These are phyloP conservation scores for Geranomyces variabilis DNA, from an alignment of 192 early-diverging fungal species.

Conservation along the genomic window DNA sequence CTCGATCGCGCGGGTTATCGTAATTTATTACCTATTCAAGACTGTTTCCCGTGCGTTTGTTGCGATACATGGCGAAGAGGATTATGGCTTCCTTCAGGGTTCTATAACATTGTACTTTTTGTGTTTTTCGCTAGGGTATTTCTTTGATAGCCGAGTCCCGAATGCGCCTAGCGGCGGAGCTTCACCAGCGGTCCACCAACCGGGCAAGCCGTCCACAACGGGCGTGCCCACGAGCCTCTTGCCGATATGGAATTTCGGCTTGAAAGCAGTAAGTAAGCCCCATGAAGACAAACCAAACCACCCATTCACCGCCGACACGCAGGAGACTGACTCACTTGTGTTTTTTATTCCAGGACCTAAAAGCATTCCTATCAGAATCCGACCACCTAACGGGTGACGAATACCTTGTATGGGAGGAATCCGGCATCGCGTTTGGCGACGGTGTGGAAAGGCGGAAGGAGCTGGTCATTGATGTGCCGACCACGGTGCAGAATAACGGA, in stretches of 20 bases:
- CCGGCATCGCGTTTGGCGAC: slow-evolving; percentile 43
- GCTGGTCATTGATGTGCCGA: slow-evolving; percentile 30
- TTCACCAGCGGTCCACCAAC: too few species aligned
- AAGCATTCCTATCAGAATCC: slow-evolving; percentile 36
- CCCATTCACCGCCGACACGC: too few species aligned
- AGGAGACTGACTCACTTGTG: not conserved
- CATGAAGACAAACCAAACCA: not conserved
- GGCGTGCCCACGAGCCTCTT: not conserved
- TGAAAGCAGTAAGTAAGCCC: slow-evolving; percentile 1
- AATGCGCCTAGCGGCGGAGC: too few species aligned
- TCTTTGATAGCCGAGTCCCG: too few species aligned
- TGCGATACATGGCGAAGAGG: too few species aligned
- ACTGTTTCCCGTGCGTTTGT: too few species aligned
- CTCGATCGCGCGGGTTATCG: too few species aligned
- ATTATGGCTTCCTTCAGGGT: too few species aligned
- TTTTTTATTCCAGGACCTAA: slow-evolving; percentile 33
- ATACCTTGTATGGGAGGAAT: slow-evolving; percentile 44
- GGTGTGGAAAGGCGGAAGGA: slow-evolving; percentile 36
- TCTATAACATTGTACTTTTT: too few species aligned
- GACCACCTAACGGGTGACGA: slow-evolving; percentile 27
- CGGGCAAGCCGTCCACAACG: not conserved
- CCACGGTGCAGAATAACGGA: slow-evolving; percentile 51
- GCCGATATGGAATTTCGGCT: slow-evolving; percentile 15
- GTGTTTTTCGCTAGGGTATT: not conserved
- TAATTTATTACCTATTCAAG: too few species aligned